phyloP scores from a whole-genome alignment of 2,329 filamentous ascomycete genomes.

The Aspergillus sp. region DNA sequence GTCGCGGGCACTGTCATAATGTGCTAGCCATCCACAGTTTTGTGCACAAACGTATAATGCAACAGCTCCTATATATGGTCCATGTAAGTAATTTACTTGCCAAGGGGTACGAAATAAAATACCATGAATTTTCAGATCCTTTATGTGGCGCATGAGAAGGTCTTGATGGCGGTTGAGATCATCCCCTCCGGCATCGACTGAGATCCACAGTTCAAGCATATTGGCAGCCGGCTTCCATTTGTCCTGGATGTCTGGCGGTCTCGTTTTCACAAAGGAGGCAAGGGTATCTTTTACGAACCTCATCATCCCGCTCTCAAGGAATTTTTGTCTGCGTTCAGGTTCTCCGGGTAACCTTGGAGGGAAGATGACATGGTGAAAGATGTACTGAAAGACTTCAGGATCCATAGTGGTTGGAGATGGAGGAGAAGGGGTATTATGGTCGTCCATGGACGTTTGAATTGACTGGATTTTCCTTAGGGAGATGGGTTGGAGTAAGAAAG shows the following conservation, averaged over 20 bases:
- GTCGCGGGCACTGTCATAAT: constrained; percentile 17
- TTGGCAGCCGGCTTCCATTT: background rate
- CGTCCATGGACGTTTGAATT: no score
- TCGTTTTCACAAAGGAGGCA: background rate
- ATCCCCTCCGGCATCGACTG: background rate
- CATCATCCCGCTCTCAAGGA: background rate
- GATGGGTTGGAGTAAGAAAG: background rate
- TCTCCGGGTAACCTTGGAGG: background rate
- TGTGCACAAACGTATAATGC: constrained; percentile 44
- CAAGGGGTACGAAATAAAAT: background rate
- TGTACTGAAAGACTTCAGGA: background rate
- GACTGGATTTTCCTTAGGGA: background rate
- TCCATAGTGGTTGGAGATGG: background rate
- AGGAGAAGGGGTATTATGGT: no score
- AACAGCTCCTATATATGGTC: constrained; percentile 23
- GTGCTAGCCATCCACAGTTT: constrained; percentile 46
- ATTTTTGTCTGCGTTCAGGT: background rate
- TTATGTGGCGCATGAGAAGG: background rate
- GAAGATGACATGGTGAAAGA: constrained; percentile 3
- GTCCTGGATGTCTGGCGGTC: background rate
- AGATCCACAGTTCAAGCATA: constrained; percentile 1
- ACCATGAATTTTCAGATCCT: background rate
- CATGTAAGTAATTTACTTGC: background rate
- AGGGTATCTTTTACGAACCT: background rate
- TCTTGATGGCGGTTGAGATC: background rate